phyloP scores from a whole-genome alignment of 1,284 basidiomycete genomes.

The Tremellales sp. region DNA sequence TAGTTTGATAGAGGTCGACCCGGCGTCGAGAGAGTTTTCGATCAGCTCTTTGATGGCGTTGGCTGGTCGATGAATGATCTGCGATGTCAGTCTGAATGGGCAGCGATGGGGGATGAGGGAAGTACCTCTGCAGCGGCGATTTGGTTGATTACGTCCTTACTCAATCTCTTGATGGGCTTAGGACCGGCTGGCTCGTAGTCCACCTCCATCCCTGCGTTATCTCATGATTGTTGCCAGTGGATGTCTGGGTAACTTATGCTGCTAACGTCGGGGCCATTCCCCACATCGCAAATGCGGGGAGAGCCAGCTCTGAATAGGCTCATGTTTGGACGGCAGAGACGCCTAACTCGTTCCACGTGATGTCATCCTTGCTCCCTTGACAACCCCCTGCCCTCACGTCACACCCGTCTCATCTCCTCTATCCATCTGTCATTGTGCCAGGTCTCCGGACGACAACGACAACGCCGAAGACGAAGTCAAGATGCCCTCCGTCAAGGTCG shows the following conservation, averaged over 20 bases:
- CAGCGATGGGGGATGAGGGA: background rate
- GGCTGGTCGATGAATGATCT: conserved; percentile 95
- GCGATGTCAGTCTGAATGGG: background rate
- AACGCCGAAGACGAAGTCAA: background rate
- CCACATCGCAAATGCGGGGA: too few relatives aligned
- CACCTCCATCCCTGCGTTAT: background rate
- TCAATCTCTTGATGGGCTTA: conserved; percentile 49
- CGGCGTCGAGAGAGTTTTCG: conserved; percentile 93
- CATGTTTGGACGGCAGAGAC: too few relatives aligned
- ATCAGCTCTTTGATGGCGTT: conserved; percentile 96
- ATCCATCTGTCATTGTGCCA: background rate
- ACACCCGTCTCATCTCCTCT: too few relatives aligned
- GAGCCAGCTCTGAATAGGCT: too few relatives aligned
- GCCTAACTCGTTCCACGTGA: too few relatives aligned
- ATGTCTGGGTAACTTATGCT: too few relatives aligned
- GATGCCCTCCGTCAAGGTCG: conserved; percentile 9
- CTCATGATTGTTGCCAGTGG: too few relatives aligned
- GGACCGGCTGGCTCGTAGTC: conserved; percentile 27
- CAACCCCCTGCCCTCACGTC: too few relatives aligned
- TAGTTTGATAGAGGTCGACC: conserved; percentile 78
- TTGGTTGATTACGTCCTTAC: conserved; percentile 56
- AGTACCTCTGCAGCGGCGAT: conserved; percentile 60
- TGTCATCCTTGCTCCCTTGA: too few relatives aligned
- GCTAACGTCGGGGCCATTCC: too few relatives aligned
- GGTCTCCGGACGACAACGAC: background rate